Conservation (phyloP, 192 early-diverging fungal genomes). For the Lunasporangiospora selenospora region DNA sequence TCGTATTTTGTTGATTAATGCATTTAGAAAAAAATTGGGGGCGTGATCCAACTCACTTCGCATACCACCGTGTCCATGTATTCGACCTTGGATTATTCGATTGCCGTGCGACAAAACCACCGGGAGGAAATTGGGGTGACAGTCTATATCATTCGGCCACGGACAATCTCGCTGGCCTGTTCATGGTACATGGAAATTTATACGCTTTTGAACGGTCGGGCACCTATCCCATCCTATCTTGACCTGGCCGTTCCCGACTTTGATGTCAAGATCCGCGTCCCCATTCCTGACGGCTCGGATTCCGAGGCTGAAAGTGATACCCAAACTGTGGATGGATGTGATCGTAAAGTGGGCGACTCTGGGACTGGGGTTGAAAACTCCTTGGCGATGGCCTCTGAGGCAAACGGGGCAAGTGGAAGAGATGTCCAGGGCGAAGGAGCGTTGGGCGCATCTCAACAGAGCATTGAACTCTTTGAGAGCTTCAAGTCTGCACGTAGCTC, state of each 20-base stretch:
- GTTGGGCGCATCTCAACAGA: too few species aligned
- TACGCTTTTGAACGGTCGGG: conserved; percentile 12
- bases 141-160: conserved; percentile 29
- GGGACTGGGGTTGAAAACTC: too few species aligned
- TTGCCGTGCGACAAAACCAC: conserved; percentile 26
- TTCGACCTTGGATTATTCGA: conserved; percentile 46
- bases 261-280: conserved; percentile 47
- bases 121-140: conserved; percentile 21
- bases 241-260: conserved; percentile 49
- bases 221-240: conserved; percentile 28
- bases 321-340: too few species aligned
- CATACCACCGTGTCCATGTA: conserved; percentile 17
- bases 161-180: conserved; percentile 27
- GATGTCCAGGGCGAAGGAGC: too few species aligned
- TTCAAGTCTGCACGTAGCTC: conserved; percentile 10
- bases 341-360: too few species aligned
- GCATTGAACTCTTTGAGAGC: too few species aligned
- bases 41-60: conserved; percentile 19
- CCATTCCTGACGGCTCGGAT: conserved; percentile 32
- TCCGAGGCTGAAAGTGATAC: conserved; percentile 14
- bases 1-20: too few species aligned
- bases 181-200: conserved; percentile 50
- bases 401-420: too few species aligned
- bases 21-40: conserved; percentile 40
- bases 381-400: too few species aligned